Conservation (phyloP, 2,329 filamentous ascomycete genomes). For the Colletotrichum eleusines region DNA sequence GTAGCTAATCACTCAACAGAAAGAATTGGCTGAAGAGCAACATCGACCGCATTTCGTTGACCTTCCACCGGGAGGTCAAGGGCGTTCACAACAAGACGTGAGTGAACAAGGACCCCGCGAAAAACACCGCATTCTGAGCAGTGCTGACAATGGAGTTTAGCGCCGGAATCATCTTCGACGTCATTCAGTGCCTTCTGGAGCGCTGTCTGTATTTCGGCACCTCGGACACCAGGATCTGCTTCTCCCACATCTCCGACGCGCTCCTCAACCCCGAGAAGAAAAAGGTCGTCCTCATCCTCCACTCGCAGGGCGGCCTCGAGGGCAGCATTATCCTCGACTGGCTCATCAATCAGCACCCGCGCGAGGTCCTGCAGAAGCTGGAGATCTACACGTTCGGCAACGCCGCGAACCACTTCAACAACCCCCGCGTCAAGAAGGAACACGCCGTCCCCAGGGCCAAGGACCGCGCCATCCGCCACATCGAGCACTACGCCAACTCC, state of each 20-base stretch:
- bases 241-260: conserved; percentile 70
- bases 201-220: conserved; percentile 81
- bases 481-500: conserved; percentile 84
- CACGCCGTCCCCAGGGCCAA: conserved; percentile 46
- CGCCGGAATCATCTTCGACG: conserved; percentile 78
- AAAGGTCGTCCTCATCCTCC: conserved; percentile 80
- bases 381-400: conserved; percentile 85
- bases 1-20: conserved; percentile 47
- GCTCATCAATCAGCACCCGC: conserved; percentile 78
- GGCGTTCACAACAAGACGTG: conserved; percentile 81
- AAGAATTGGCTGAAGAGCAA: conserved; percentile 78
- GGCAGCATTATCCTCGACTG: conserved; percentile 80
- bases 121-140: background rate
- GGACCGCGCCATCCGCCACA: conserved; percentile 71
- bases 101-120: background rate
- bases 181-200: conserved; percentile 82
- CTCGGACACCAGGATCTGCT: conserved; percentile 72
- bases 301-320: conserved; percentile 83
- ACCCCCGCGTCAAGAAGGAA: conserved; percentile 62
- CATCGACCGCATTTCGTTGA: conserved; percentile 76
- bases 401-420: conserved; percentile 86
- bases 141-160: background rate
- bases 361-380: conserved; percentile 73
- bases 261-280: conserved; percentile 71
- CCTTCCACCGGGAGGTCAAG: conserved; percentile 77